Base-by-base conservation (phyloP, 2,329 filamentous ascomycete genomes). In the Sporothrix mexicana region DNA sequence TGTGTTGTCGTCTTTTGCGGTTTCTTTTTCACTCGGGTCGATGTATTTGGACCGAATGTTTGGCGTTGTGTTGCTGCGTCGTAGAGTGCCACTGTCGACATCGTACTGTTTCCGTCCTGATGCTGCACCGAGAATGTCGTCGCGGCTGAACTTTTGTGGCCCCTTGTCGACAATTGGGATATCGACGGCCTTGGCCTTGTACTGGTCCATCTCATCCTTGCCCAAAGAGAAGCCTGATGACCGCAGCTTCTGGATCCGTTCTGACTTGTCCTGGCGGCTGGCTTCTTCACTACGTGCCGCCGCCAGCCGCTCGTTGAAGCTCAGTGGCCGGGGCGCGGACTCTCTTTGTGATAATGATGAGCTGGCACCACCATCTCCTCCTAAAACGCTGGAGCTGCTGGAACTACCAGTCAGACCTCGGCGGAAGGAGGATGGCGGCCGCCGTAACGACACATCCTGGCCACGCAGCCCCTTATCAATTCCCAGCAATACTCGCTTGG, bases 391-490 rank as follows among this genome's bases (percentile, higher is more conserved):
- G 1, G 64, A 49, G 6, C 49, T 71, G 55, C 66, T 66, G 36
- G 25, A 43, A 23, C 73, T 74, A 43, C 49, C 57, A 17, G 70
- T 59, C 30, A 70, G 69, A 12, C 73, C 72, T 10, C 79, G 84
- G 71, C 82, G 83, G 43, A 84, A 79, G 73, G 83, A 25, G 6
- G 70, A 86, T 2, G 90, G 85, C 2, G 93, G 90, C 76, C 93
- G 87, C 80, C 93, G 96, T 41, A 98, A 83, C 2, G 95, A 98
- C 45, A 98, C 86, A 77, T 98, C 94, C 73, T 89, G 89, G 1
- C 91, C 94, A 77, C 87, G 92, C 49, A 95, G 83, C 0, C 94
- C 94, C 80, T 97, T 97, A 81, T 97, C 95, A 74, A 98, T 97
- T 5, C 96, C 95, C 17, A 98, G 81, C 20, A 94, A 82, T 15